Conservation (phyloP, 192 early-diverging fungal genomes). For the Lunasporangiospora selenospora region DNA sequence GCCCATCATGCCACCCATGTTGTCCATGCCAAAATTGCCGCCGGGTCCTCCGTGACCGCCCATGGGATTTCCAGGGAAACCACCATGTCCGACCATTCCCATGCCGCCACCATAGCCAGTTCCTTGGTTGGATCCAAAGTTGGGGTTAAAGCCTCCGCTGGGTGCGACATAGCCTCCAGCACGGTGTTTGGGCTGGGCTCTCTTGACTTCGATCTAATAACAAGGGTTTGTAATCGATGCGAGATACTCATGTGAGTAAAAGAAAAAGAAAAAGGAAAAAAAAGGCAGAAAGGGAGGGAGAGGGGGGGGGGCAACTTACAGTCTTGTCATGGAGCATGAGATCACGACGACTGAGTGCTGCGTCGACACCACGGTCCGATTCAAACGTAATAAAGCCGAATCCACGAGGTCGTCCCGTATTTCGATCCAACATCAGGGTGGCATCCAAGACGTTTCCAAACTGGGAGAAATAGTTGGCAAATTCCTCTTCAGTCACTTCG, state of each 20-base stretch:
- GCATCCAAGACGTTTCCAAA: conserved; percentile 89
- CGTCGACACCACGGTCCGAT: conserved; percentile 75
- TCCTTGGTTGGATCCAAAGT: conserved; percentile 25
- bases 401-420: conserved; percentile 87
- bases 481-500: conserved; percentile 87
- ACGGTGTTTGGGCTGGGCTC: conserved; percentile 72
- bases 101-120: conserved; percentile 47
- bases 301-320: conserved; percentile 45
- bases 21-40: conserved; percentile 25
- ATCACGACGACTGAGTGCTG: conserved; percentile 72
- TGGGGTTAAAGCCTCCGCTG: too few species aligned
- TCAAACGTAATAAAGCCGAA: conserved; percentile 97
- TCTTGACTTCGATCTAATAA: conserved; percentile 71
- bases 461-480: conserved; percentile 83
- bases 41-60: conserved; percentile 24
- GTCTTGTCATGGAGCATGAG: conserved; percentile 75
- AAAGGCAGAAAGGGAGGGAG: neutral
- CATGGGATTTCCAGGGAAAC: conserved; percentile 27
- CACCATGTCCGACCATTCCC: conserved; percentile 35
- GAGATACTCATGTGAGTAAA: neutral
- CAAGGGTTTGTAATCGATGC: too few species aligned
- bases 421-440: conserved; percentile 85
- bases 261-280: conserved; percentile 2
- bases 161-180: conserved; percentile 35
- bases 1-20: conserved; percentile 38